phyloP scores from a whole-genome alignment of 257 asterid genomes.

The Solanum phureja region DNA sequence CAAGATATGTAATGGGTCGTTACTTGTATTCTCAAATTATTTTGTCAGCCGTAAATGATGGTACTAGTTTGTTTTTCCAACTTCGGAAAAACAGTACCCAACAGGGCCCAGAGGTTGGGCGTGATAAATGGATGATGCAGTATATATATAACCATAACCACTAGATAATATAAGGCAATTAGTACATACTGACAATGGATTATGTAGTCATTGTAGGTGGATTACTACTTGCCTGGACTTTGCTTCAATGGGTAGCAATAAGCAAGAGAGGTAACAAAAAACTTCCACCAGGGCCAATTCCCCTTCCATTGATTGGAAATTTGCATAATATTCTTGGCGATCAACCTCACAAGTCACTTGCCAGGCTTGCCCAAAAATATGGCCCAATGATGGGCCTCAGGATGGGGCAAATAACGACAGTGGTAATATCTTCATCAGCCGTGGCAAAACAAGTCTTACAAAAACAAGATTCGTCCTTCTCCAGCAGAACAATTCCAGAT shows the following conservation, averaged over 20 bases:
- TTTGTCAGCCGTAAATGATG: neutral
- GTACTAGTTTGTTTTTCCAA: neutral
- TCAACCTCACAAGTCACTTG: constrained; percentile 12
- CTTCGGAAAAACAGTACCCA: neutral
- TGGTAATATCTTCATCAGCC: constrained; percentile 3
- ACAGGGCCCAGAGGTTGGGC: neutral
- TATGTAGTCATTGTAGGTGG: constrained; percentile 24
- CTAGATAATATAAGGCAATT: neutral
- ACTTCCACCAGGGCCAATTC: constrained; percentile 8
- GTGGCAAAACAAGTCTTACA: constrained; percentile 2
- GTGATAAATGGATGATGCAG: neutral
- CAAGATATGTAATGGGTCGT: neutral
- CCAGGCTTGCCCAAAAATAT: constrained; percentile 10
- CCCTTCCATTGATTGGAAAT: constrained; percentile 4
- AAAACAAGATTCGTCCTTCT: constrained; percentile 14
- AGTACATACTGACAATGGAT: constrained; percentile 2
- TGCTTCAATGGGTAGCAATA: neutral
- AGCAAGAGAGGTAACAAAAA: neutral
- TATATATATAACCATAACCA: neutral
- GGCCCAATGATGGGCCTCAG: constrained; percentile 8
- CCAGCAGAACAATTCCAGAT: constrained; percentile 9
- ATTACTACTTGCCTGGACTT: constrained; percentile 18
- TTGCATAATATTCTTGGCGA: constrained; percentile 3
- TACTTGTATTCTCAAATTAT: neutral
- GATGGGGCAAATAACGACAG: neutral